Evolutionary conservation across 2,329 filamentous ascomycete genomes (phyloP).

Genomic region (Diaporthe ilicicola): DNA sequence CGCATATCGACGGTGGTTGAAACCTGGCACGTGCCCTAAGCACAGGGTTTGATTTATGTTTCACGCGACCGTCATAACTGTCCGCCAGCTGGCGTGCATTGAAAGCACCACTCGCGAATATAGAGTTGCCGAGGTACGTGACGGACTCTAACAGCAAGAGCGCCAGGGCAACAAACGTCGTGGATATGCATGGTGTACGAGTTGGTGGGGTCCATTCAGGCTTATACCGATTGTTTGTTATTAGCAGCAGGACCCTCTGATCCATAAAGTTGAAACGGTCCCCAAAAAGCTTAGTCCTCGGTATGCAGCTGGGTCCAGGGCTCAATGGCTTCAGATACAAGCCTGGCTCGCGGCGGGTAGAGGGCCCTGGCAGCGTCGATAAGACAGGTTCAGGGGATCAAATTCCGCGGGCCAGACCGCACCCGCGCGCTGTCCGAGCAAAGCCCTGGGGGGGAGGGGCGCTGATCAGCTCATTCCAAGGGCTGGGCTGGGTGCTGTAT

Average conservation of each 20-base stretch:
- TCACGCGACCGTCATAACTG: not conserved
- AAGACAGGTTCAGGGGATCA: not conserved
- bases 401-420: not conserved
- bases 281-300: not conserved
- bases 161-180: not conserved
- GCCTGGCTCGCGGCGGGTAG: not conserved
- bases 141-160: not conserved
- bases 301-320: not conserved
- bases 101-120: not conserved
- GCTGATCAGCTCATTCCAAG: not conserved
- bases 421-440: slow-evolving; percentile 16
- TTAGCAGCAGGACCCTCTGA: not conserved
- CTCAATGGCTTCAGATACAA: not conserved
- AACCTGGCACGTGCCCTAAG: not conserved
- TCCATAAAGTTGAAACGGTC: not conserved
- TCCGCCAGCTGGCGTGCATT: not conserved
- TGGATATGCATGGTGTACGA: not conserved
- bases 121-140: not conserved
- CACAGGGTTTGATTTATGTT: slow-evolving; percentile 5
- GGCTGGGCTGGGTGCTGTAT: not conserved
- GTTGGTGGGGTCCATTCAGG: no score
- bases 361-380: not conserved
- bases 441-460: not conserved
- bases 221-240: not conserved
- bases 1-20: not conserved